Percentiles rank a stretch among this genome's conserved stretches.
Conservation (phyloP, 768 basidiomycete genomes). For the Hericium rajendrae region DNA sequence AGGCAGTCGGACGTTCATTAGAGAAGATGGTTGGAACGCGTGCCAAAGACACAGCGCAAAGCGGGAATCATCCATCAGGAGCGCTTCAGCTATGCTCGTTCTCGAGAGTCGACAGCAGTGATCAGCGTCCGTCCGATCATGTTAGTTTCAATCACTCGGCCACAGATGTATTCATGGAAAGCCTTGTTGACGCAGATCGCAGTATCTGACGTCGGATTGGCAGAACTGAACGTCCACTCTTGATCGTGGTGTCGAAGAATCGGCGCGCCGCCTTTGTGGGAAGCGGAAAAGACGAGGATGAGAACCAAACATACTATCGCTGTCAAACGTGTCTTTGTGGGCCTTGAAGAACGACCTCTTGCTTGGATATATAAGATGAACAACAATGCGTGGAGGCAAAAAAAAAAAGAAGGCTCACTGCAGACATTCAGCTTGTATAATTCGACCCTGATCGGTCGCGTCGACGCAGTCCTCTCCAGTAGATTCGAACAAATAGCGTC, state of each 20-base stretch:
- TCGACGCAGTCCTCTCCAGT: constrained; percentile 14
- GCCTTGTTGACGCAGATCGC: too few species aligned
- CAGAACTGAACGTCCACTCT: constrained; percentile 31
- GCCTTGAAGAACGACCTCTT: constrained; percentile 39
- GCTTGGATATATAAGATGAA: constrained; percentile 14
- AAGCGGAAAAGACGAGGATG: constrained; percentile 37
- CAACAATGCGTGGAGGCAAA: background rate
- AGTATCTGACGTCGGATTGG: constrained; percentile 12
- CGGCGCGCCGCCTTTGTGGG: constrained; percentile 35
- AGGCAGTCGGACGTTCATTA: too few species aligned
- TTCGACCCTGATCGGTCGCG: constrained; percentile 20
- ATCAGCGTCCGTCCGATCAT: too few species aligned
- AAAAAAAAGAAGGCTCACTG: constrained; percentile 18
- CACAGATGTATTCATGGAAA: too few species aligned
- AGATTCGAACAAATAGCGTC: constrained; percentile 17
- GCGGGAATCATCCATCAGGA: too few species aligned
- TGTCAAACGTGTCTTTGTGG: constrained; percentile 39
- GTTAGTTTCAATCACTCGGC: too few species aligned
- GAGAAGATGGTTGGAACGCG: too few species aligned
- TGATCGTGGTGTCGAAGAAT: constrained; percentile 24
- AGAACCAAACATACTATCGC: constrained; percentile 38
- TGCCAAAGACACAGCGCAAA: too few species aligned
- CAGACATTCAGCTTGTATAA: constrained; percentile 40
- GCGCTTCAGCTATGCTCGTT: too few species aligned
- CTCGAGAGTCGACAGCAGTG: too few species aligned